Evolutionary conservation across 2,329 filamentous ascomycete species (phyloP).

Genomic region (Colletotrichum liaoningense): DNA sequence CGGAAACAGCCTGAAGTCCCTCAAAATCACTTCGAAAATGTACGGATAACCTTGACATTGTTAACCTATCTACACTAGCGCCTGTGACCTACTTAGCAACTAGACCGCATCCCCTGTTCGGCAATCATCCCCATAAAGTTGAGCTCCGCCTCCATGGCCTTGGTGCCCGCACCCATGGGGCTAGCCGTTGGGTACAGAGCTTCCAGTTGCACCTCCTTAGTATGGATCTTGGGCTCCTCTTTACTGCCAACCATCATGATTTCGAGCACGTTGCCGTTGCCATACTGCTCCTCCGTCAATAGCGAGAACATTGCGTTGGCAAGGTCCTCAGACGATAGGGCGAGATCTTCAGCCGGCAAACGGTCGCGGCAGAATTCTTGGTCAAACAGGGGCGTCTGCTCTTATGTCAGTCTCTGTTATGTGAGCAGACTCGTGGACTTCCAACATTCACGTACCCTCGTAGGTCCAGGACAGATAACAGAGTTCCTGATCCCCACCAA

Average conservation of each 20-base stretch:
- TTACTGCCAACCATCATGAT: conserved; percentile 33
- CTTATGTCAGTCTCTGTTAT: neutral
- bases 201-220: conserved; percentile 32
- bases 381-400: neutral
- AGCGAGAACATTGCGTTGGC: conserved; percentile 31
- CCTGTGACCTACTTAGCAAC: neutral
- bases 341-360: neutral
- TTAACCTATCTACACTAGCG: no score
- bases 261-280: conserved; percentile 38
- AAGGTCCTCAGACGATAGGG: neutral
- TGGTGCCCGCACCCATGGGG: conserved; percentile 9
- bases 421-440: no score
- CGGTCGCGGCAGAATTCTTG: neutral
- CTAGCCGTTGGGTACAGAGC: conserved; percentile 2
- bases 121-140: conserved; percentile 12
- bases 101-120: conserved; percentile 4
- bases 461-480: neutral
- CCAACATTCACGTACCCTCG: neutral
- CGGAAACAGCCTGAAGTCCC: no score
- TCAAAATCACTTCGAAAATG: no score
- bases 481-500: neutral
- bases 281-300: conserved; percentile 34
- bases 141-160: conserved; percentile 3
- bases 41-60: no score
- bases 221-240: conserved; percentile 22